These are phyloP conservation scores for Diaporthe longicolla DNA, from an alignment of 2,329 filamentous ascomycete species.

Conservation along the genomic window DNA sequence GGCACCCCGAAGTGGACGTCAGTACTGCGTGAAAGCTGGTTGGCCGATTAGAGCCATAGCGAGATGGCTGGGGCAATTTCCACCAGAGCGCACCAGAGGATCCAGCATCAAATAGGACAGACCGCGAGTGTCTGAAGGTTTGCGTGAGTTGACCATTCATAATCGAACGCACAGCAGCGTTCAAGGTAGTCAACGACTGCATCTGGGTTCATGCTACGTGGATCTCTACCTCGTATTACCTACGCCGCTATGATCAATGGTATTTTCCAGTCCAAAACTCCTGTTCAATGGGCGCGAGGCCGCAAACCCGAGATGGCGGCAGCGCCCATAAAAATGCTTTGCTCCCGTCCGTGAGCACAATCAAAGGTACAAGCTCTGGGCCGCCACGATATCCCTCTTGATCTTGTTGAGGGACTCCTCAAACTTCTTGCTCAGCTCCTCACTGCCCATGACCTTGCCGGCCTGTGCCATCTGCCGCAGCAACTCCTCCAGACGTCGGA, in stretches of 20 bases:
- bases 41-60: background rate
- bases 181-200: background rate
- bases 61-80: background rate
- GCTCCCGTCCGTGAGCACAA: background rate
- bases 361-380: conserved; percentile 92
- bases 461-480: conserved; percentile 96
- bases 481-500: conserved; percentile 94
- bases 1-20: background rate
- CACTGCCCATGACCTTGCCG: conserved; percentile 97
- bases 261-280: conserved; percentile 38
- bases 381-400: conserved; percentile 92
- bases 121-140: background rate
- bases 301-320: background rate
- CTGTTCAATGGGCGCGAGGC: conserved; percentile 7
- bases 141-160: background rate
- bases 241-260: conserved; percentile 38
- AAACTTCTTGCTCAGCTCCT: conserved; percentile 93
- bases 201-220: conserved; percentile 11
- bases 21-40: background rate
- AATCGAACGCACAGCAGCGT: conserved; percentile 1
- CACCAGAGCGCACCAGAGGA: background rate
- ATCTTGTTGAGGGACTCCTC: conserved; percentile 88
- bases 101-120: background rate
- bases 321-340: background rate
- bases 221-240: conserved; percentile 11